Base-by-base conservation (phyloP, 495 filamentous ascomycete genomes). In the Chaetomium tenue region DNA sequence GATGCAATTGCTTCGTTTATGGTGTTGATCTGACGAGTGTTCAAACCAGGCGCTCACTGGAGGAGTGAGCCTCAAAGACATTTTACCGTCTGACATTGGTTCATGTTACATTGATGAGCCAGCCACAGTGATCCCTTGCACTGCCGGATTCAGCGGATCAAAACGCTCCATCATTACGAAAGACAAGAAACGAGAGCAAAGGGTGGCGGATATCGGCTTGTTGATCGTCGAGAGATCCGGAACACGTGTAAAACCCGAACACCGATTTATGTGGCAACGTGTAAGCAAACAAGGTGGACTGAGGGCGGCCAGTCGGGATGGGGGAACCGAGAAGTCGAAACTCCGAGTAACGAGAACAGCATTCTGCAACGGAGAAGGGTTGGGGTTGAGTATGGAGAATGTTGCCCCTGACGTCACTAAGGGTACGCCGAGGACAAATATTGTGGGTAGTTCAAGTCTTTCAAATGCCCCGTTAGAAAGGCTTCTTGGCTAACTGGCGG, bases 141-240 rank as follows among this genome's bases (percentile, higher is more conserved):
- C 30, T 12, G n/a, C 54, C 54, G 54, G 54, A 40, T 57, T 22
- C 54, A 6, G 2, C 54, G 54, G 54, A 42, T 12, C 54, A 23
- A 13, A 18, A 2, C 33, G 33, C n/a, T 4, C 30, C 30, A 57
- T 22, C n/a, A 57, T 39, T 42, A 42, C 33, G 33, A 57, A 20
- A 37, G 52, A n/a, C 16, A n/a, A 11, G 30, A 37, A 55, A 37
- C 8, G 8, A 33, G 5, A 37, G 50, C 3, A 37, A 20, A 33
- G n/a, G 33, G 52, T 55, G 28, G 52, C 52, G 52, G 30, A n/a
- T 55, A 4, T n/a, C 23, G 9, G 18, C 15, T 37, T 37, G 52
- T 22, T 37, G 52, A 55, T 55, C 52, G 0, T 11, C 11, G 8
- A 8, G 12, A 37, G 52, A 13, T 5, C 7, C 37, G 33, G 54